A percentile compares a stretch with the other conserved stretches of the same genome.
phyloP scores from a whole-genome alignment of 345 rosid species.

The Excoecaria cochinchinensis region DNA sequence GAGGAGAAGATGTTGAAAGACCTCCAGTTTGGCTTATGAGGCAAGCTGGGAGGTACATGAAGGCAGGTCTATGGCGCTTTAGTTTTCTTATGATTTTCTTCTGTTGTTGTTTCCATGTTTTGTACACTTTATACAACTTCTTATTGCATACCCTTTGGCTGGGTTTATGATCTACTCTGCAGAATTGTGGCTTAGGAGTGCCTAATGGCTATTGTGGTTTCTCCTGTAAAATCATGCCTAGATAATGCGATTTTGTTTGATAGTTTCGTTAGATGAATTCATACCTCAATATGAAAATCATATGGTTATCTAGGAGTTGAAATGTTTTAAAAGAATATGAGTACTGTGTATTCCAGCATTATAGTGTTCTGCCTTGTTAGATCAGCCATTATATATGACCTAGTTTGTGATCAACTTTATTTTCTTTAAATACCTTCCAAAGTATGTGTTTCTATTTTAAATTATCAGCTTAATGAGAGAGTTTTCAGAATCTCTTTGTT shows the following conservation, averaged over 20 bases:
- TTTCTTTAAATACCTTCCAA: background rate
- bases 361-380: background rate
- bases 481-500: background rate
- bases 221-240: background rate
- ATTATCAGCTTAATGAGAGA: background rate
- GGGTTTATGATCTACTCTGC: background rate
- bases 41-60: constrained; percentile 99
- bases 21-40: constrained; percentile 99
- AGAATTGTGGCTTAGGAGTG: background rate
- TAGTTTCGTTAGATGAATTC: background rate
- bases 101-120: constrained; percentile 1
- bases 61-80: constrained; percentile 62
- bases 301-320: background rate
- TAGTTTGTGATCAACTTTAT: background rate
- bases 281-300: background rate
- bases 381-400: background rate
- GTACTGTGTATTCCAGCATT: too few species aligned
- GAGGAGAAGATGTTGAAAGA: constrained; percentile 86
- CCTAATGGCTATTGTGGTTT: background rate
- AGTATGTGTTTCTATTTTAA: background rate
- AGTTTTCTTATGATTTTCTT: constrained; percentile 9
- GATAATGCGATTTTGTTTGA: background rate
- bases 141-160: background rate
- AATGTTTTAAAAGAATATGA: background rate
- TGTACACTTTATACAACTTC: background rate